A percentile compares a stretch with the other conserved stretches of the same genome.
Conservation (phyloP, 2,329 filamentous ascomycete genomes). For the Penicillium sp. region DNA sequence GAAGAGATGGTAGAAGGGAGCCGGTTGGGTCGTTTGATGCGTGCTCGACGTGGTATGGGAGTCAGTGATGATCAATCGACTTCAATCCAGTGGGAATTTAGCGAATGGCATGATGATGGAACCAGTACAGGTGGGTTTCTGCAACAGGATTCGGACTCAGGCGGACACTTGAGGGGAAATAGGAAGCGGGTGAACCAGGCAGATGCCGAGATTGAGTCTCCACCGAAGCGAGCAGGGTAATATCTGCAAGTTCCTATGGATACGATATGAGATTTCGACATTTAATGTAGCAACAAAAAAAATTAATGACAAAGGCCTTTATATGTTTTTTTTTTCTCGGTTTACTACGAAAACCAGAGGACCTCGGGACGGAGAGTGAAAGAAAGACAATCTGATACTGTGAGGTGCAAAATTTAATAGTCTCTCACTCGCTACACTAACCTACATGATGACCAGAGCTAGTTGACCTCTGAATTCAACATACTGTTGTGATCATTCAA, state of each 20-base stretch:
- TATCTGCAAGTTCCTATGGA: background rate
- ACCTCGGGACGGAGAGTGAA: background rate
- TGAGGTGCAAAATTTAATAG: background rate
- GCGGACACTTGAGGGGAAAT: constrained; percentile 26
- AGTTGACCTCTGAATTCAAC: background rate
- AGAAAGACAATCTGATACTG: too few relatives aligned
- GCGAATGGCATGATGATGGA: constrained; percentile 63
- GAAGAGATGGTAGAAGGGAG: constrained; percentile 77
- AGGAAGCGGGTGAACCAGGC: constrained; percentile 31
- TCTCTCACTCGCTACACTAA: background rate
- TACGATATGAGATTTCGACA: background rate
- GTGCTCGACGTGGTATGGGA: constrained; percentile 56
- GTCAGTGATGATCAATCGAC: constrained; percentile 62
- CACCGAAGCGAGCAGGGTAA: constrained; percentile 18
- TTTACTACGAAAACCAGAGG: background rate
- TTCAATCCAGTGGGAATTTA: constrained; percentile 77
- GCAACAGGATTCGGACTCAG: constrained; percentile 22
- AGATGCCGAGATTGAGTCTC: constrained; percentile 3
- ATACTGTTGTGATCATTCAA: background rate
- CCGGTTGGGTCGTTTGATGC: constrained; percentile 65
- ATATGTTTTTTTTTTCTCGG: background rate
- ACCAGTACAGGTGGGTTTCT: constrained; percentile 23
- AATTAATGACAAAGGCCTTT: background rate
- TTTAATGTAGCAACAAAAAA: background rate
- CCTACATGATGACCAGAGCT: background rate